Conservation (phyloP, 768 basidiomycete species). For the Trametes cinnabarina region DNA sequence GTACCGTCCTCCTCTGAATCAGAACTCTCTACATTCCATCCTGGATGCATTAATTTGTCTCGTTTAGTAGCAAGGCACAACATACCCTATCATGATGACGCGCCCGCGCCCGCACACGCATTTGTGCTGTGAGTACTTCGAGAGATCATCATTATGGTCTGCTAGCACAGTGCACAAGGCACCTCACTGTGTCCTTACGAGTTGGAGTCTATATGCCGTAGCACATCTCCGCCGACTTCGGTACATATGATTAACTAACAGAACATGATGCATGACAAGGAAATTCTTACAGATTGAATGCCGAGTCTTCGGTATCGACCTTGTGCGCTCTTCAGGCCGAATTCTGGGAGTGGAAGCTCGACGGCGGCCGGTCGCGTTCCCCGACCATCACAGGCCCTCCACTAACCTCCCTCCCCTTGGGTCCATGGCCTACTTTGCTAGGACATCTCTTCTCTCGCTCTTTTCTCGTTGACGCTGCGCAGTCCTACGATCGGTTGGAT, state of each 20-base stretch:
- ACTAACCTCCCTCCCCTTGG: neutral
- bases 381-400: conserved; percentile 9
- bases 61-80: conserved; percentile 8
- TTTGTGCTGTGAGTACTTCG: neutral
- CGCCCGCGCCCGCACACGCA: neutral
- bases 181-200: neutral
- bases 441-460: conserved; percentile 18
- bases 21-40: neutral
- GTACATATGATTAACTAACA: conserved; percentile 1
- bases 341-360: conserved; percentile 10
- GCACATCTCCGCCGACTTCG: neutral
- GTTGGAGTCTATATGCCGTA: neutral
- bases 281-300: conserved; percentile 6
- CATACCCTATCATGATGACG: neutral
- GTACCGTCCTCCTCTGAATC: conserved; percentile 10
- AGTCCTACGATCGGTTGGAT: conserved; percentile 1
- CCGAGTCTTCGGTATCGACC: conserved; percentile 6
- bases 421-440: conserved; percentile 4
- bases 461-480: conserved; percentile 19
- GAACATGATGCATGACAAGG: conserved; percentile 4
- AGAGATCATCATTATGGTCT: no score
- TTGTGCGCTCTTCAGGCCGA: neutral
- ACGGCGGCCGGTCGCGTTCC: conserved; percentile 14
- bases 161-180: neutral
- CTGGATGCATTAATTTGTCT: conserved; percentile 1